Base-by-base conservation (phyloP, 129 eudicot genomes). In the Tagetes erecta region DNA sequence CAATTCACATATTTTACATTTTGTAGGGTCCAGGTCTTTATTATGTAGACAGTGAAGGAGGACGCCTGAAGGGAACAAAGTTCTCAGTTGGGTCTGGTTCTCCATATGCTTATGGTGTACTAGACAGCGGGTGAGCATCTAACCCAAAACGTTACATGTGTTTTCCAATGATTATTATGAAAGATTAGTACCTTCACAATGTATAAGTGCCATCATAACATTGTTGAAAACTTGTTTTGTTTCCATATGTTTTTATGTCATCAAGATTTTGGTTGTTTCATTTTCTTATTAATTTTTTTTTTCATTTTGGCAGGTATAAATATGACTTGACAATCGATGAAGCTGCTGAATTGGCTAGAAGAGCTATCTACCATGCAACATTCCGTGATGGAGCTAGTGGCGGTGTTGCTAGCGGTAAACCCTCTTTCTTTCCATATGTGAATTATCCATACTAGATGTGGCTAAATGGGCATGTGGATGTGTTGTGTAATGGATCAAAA, bases 331-430 rank as follows among this genome's bases (percentile, higher is more conserved):
- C 91, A 1, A 84, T 95, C 20, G 89, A 85, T 41, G 97, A 95
- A 80, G 99, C 97, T 70, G 88, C 99, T 30, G 99, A 95, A 76
- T 79, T 95, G 87, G 99, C 99, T 67, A 89, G 97, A 73, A 80
- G 99, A 76, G 82, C 97, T 13, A 95, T 95, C 37, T 95, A 95
- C 80, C 99, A 95, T 68, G 99, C 99, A 1, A 95, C 99, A 13
- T 95, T 91, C 84, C 96, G 97, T 80, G 99, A 94, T 81, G 99
- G 97, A 69, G 97, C 97, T 74, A 95, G 99, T 91, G 99, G 99
- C 45, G 99, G 99, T 83, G 96, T 89, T 84, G 97, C 92, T 45
- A 95, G 97, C 67, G 99, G 99, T 95, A 95, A 59, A 14, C 52
- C 41, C 51, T 72, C 27, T 74, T 67, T 56, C 68, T 72, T 10